Base-by-base conservation (phyloP, 495 filamentous ascomycete species). In the Terfezia claveryi region DNA sequence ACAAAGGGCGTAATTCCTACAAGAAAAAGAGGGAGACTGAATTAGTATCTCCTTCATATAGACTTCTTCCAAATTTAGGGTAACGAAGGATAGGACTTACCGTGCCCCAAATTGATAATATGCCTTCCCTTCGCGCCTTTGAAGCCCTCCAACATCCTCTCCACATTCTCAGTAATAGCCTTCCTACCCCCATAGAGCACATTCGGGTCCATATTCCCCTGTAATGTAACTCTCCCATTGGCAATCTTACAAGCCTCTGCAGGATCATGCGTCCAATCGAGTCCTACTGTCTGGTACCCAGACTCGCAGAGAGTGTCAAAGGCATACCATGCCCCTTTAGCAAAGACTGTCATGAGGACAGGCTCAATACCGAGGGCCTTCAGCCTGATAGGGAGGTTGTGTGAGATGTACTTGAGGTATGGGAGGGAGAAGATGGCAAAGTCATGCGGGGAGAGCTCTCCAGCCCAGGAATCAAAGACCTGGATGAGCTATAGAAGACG, bases 391-490 rank as follows among this genome's bases (percentile, higher is more conserved):
- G 89, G 89, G 12, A 96, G 73, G 50, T 85, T 70, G 55, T 79
- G 68, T 12, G 87, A 80, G 55, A 98, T 96, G 60, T 87, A 78
- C 14, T 75, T 74, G 54, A 98, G 74, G 62, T 92, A 94, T 2
- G 89, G 91, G 50, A 88, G 74, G 8, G 87, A 80, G 66, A 94
- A 91, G 41, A 76, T 71, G 64, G 78, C 80, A 73, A 96, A 95
- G 0, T 81, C 77, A 3, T 74, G 68, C 1, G 91, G 88, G 4
- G 84, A 86, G 36, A 98, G 75, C 70, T 96, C 91, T 2, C 84
- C 88, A 5, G 92, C 91, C 87, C 89, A 98, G 5, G 89, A 95
- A 66, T 98, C 91, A 65, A 98, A 98, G n/a, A 98, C 86, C 69
- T 96, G 92, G 23, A 98, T 70, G 62, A 96, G 73, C 77, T 92